Evolutionary conservation across 257 asterid species (phyloP).

Genomic region (Nicotiana sylvestris): DNA sequence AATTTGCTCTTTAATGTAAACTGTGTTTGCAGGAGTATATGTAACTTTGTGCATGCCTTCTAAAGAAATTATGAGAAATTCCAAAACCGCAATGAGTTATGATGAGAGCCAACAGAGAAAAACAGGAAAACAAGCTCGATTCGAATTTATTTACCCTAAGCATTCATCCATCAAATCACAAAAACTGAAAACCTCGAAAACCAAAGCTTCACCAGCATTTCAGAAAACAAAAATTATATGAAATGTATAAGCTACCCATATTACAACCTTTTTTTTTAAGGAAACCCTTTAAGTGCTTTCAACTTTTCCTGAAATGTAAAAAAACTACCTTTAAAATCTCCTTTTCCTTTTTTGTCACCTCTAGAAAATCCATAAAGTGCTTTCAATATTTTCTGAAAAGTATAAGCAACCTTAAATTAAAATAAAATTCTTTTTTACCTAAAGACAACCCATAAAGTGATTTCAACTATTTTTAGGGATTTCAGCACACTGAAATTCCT

Average conservation of each 20-base stretch:
- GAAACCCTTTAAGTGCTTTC: constrained; percentile 1
- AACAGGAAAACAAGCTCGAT: background rate
- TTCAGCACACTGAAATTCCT: background rate
- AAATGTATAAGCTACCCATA: background rate
- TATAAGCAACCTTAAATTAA: background rate
- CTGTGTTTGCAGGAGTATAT: background rate
- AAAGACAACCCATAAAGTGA: background rate
- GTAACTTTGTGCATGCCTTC: background rate
- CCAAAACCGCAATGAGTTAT: background rate
- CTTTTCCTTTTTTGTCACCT: background rate
- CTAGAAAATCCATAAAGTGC: background rate
- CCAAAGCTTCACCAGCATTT: background rate
- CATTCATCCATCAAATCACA: background rate
- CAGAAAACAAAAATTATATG: background rate
- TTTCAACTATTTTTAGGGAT: background rate
- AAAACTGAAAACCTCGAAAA: background rate
- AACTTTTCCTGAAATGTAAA: background rate
- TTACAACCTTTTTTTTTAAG: background rate
- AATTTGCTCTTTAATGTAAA: background rate
- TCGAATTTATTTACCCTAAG: background rate
- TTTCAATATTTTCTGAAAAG: background rate
- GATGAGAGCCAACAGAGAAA: background rate
- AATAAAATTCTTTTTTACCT: background rate
- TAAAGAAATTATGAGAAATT: background rate
- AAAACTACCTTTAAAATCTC: background rate